Base-by-base conservation (phyloP, 768 basidiomycete species). In the Symmetrospora coprosmae region DNA sequence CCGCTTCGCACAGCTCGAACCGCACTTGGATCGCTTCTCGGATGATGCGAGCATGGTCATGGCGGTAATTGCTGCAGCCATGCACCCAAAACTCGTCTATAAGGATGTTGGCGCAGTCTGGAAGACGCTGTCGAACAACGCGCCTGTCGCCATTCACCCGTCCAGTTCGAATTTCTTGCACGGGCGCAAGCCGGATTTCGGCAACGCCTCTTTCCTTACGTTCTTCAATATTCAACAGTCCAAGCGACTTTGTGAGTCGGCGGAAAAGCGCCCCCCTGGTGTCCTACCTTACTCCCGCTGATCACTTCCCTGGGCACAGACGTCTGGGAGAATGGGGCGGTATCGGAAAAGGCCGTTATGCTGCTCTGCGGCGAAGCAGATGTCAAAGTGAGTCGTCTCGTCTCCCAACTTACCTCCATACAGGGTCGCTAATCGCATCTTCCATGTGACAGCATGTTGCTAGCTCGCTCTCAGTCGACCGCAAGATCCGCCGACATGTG, bases 321-420 rank as follows among this genome's bases (percentile, higher is more conserved):
- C 59, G 73, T 75, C 17, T 94, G 89, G 89, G 92, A 97, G 72
- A 88, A 85, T 0, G 82, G 87, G 5, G 86, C 89, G 4, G 80
- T 86, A 7, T 86, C 94, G 64, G 87, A 92, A 66, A 72, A 86
- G 27, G 80, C 87, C 3, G 71, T 97, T 50, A 69, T 87, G 27
- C 75, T 96, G 17, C 74, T 96, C 0, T 96, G 90, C 61, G 92
- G 92, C 8, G 92, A 96, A 63, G 76, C 79, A 23, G 92, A 96
- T 59, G 84, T 86, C 75, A 90, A 85, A 80, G 88, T 82, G 31
- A 19, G 60, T 71, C 55, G 76, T 19, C 3, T 16, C n/a, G n/a
- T n/a, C n/a, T n/a, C n/a, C n/a, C n/a, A n/a, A n/a, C n/a, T n/a
- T n/a, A n/a, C n/a, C n/a, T n/a, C n/a, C n/a, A n/a, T n/a, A n/a